These are phyloP conservation scores for Artemisia argyi DNA, from an alignment of 129 eudicot genomes.

Conservation along the genomic window DNA sequence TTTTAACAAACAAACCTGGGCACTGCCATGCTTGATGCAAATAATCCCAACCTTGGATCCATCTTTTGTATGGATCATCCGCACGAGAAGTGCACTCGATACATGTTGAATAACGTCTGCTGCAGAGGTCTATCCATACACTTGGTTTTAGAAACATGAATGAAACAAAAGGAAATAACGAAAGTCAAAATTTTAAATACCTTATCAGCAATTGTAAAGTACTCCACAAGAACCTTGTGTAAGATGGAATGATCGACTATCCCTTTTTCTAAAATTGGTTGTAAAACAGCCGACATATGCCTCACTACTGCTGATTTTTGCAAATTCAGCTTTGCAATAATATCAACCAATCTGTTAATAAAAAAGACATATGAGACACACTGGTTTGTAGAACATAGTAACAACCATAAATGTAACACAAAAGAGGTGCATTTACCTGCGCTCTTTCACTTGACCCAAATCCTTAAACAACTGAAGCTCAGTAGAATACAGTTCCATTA, in stretches of 20 bases:
- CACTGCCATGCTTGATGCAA: constrained; percentile 90
- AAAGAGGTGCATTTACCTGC: constrained; percentile 40
- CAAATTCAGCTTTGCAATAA: constrained; percentile 68
- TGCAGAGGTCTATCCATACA: constrained; percentile 69
- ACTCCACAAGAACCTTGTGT: constrained; percentile 56
- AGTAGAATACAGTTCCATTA: no score
- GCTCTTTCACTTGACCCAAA: no score
- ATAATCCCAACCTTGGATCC: constrained; percentile 75
- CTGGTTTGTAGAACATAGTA: no score
- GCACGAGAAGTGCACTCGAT: constrained; percentile 71
- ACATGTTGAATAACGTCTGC: constrained; percentile 83
- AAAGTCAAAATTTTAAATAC: constrained; percentile 31
- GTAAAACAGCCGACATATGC: constrained; percentile 77
- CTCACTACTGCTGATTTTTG: constrained; percentile 76
- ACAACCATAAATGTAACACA: no score
- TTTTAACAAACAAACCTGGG: constrained; percentile 70
- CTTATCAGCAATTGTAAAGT: constrained; percentile 76
- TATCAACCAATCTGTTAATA: constrained; percentile 72
- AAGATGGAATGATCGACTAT: constrained; percentile 91
- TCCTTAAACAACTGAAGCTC: no score
- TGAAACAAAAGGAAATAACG: neutral
- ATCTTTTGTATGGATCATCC: constrained; percentile 85
- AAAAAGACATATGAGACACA: no score
- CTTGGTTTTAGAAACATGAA: constrained; percentile 23
- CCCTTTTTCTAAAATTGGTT: constrained; percentile 89